A percentile compares a stretch with the other conserved stretches of the same genome.
Evolutionary conservation across 345 rosid species (phyloP).

Genomic region (Zanthoxylum bungeanum): DNA sequence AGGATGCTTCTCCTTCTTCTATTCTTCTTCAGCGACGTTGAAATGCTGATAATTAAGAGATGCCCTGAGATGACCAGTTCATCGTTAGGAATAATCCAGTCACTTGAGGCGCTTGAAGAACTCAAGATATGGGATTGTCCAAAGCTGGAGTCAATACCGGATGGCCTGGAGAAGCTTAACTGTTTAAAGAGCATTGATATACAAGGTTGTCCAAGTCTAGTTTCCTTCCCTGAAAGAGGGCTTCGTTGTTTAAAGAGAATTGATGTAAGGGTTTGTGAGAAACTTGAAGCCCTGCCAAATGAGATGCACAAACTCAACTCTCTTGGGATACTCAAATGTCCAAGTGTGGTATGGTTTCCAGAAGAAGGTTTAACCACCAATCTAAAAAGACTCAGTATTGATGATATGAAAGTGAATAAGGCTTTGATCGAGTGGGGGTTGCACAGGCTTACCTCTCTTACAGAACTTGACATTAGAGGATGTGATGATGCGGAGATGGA

Average conservation of each 20-base stretch:
- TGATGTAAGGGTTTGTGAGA: no score
- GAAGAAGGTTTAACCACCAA: not conserved
- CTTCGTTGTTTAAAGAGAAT: no score
- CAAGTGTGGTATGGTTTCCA: not conserved
- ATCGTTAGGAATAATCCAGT: not conserved
- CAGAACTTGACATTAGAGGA: not conserved
- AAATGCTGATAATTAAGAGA: not conserved
- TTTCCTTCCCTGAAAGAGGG: not conserved
- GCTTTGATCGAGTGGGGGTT: not conserved
- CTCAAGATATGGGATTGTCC: not conserved
- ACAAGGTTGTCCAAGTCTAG: not conserved
- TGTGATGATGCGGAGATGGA: not conserved
- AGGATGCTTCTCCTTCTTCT: not conserved
- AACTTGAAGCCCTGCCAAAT: not conserved
- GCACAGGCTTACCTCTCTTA: not conserved
- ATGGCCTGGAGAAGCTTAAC: not conserved
- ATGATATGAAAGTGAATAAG: not conserved
- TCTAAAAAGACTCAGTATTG: not conserved
- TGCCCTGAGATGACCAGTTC: slow-evolving; percentile 13
- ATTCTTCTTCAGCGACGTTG: not conserved
- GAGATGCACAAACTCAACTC: not conserved
- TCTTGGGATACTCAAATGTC: not conserved
- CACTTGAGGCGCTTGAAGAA: not conserved
- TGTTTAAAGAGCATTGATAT: not conserved
- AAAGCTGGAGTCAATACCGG: not conserved